A percentile compares a stretch with the other conserved stretches of the same genome.
These are phyloP conservation scores for Glarea lozoyensis DNA, from an alignment of 495 filamentous ascomycete species.

Conservation along the genomic window DNA sequence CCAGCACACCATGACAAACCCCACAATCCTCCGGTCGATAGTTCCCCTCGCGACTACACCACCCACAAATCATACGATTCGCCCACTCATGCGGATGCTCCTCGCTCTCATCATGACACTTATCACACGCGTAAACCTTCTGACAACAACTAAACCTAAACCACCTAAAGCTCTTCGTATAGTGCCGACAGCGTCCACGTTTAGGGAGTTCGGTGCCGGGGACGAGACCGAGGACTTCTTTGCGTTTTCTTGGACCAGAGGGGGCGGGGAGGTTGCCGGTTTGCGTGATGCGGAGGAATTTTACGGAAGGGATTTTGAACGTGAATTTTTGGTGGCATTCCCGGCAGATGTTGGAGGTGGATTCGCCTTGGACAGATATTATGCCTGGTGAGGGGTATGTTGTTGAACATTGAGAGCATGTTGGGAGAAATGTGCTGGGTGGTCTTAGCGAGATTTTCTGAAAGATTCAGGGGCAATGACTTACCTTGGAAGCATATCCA, in stretches of 20 bases:
- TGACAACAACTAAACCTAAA: conserved; percentile 59
- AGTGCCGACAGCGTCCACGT: conserved; percentile 69
- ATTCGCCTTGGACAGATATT: conserved; percentile 63
- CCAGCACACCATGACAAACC: conserved; percentile 63
- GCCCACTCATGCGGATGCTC: conserved; percentile 78
- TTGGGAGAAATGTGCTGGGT: conserved; percentile 67
- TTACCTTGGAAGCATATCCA: conserved; percentile 73
- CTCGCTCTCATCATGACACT: conserved; percentile 68
- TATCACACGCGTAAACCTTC: conserved; percentile 67
- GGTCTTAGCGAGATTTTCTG: background rate
- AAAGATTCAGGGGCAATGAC: conserved; percentile 10
- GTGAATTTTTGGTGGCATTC: conserved; percentile 79
- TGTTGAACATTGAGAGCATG: conserved; percentile 73
- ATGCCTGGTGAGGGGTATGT: conserved; percentile 54
- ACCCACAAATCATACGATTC: conserved; percentile 82
- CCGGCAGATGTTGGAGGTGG: conserved; percentile 67
- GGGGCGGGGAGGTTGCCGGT: conserved; percentile 30
- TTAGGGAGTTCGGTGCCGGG: conserved; percentile 71
- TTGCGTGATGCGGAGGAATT: conserved; percentile 63
- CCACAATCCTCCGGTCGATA: conserved; percentile 73
- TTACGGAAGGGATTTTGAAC: conserved; percentile 72
- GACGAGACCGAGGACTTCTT: conserved; percentile 70
- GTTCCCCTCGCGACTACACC: conserved; percentile 75
- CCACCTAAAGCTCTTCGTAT: conserved; percentile 75
- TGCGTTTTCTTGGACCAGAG: conserved; percentile 44